phyloP scores from a whole-genome alignment of 2,329 filamentous ascomycete species.

The Plectosphaerella plurivora region DNA sequence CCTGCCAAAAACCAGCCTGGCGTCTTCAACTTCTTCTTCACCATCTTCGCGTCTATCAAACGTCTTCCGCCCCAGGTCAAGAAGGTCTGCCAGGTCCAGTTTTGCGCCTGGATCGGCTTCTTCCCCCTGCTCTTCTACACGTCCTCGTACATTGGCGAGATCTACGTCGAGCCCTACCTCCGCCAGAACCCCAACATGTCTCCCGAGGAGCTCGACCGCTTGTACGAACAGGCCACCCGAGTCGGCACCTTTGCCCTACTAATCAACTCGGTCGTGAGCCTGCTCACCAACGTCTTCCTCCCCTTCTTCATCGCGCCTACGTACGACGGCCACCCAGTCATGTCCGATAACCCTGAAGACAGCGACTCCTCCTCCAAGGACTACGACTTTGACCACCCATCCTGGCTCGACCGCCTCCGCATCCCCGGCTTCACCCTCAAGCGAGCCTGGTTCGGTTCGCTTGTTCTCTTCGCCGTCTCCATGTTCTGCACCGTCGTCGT shows the following conservation, averaged over 20 bases:
- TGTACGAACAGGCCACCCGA: constrained; percentile 82
- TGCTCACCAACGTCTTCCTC: constrained; percentile 75
- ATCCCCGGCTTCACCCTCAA: constrained; percentile 84
- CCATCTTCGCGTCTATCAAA: constrained; percentile 71
- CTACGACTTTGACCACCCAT: constrained; percentile 28
- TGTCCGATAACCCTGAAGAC: constrained; percentile 23
- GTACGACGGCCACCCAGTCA: constrained; percentile 50
- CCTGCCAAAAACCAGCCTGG: constrained; percentile 57
- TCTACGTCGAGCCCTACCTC: constrained; percentile 83
- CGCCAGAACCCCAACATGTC: constrained; percentile 73
- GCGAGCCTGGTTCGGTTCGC: constrained; percentile 79
- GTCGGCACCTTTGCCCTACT: constrained; percentile 86
- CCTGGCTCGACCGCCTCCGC: constrained; percentile 57
- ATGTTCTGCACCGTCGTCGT: constrained; percentile 85
- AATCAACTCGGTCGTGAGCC: constrained; percentile 80
- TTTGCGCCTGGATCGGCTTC: constrained; percentile 91
- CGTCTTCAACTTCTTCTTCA: constrained; percentile 72
- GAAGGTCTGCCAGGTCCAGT: constrained; percentile 76
- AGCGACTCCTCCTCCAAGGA: constrained; percentile 21
- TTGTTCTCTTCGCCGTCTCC: constrained; percentile 75
- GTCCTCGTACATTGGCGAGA: constrained; percentile 88
- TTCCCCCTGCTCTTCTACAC: constrained; percentile 96
- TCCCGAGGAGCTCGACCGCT: constrained; percentile 66
- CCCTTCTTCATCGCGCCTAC: constrained; percentile 83
- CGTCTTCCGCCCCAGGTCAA: constrained; percentile 77